A percentile compares a stretch with the other conserved stretches of the same genome.
phyloP scores from a whole-genome alignment of 352 stramenopile genomes.

The Lagenidium sp. region DNA sequence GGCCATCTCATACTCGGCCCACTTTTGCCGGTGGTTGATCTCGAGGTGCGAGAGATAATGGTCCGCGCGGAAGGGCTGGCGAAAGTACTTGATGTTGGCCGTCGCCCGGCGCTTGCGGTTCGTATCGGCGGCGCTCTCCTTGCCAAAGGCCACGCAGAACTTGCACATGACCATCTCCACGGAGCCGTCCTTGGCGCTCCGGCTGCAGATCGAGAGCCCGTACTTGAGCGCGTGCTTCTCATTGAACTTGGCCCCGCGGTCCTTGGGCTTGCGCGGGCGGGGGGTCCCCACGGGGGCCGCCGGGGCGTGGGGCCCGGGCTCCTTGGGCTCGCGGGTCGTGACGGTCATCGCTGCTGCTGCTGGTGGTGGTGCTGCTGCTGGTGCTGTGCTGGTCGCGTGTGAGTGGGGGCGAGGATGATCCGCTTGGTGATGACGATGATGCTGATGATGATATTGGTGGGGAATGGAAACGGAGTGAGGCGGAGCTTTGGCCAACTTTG shows the following conservation, averaged over 20 bases:
- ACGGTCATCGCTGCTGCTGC: too few species aligned
- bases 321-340: not conserved
- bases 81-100: slow-evolving; percentile 71
- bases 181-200: slow-evolving; percentile 31
- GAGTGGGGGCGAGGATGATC: too few species aligned
- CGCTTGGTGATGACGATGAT: too few species aligned
- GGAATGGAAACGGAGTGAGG: too few species aligned
- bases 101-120: slow-evolving; percentile 51
- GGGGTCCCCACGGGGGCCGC: not conserved
- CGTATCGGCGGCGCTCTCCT: slow-evolving; percentile 37
- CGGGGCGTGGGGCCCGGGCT: not conserved
- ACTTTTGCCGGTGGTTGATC: slow-evolving; percentile 63
- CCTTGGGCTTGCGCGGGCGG: slow-evolving; percentile 27
- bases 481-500: slow-evolving; percentile 2
- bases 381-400: not conserved
- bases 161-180: slow-evolving; percentile 70
- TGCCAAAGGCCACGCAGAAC: slow-evolving; percentile 66
- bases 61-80: slow-evolving; percentile 51
- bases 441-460: not conserved
- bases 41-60: slow-evolving; percentile 60
- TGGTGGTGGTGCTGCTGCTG: not conserved
- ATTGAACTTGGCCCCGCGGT: slow-evolving; percentile 56
- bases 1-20: slow-evolving; percentile 49
- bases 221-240: slow-evolving; percentile 67
- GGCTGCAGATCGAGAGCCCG: slow-evolving; percentile 49